Percentiles rank a stretch among this genome's conserved stretches.
Evolutionary conservation across 106 monocot species (phyloP).

Genomic region (Apostasia shenzhenica): DNA sequence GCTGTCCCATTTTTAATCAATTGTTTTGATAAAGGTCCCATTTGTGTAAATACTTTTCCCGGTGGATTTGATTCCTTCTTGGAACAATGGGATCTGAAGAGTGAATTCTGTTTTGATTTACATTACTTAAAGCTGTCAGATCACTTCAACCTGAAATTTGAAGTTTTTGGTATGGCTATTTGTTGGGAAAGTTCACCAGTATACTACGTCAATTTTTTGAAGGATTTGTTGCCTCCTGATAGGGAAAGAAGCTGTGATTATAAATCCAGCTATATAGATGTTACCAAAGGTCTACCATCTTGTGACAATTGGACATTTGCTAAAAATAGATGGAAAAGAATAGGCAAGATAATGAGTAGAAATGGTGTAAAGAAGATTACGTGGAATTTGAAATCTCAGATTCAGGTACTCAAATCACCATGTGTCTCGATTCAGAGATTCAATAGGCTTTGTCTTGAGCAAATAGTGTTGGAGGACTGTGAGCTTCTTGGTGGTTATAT

Average conservation of each 20-base stretch:
- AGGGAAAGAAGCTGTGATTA: constrained; percentile 6
- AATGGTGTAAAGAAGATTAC: constrained; percentile 56
- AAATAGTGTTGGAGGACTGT: constrained; percentile 19
- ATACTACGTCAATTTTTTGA: constrained; percentile 77
- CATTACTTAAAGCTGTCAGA: constrained; percentile 55
- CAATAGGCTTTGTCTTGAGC: constrained; percentile 21
- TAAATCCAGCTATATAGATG: constrained; percentile 10
- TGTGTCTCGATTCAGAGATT: constrained; percentile 63
- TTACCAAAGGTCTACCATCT: constrained; percentile 6
- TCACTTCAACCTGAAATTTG: constrained; percentile 34
- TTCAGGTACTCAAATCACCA: constrained; percentile 70
- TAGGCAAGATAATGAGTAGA: constrained; percentile 57
- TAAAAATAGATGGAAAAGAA: constrained; percentile 61
- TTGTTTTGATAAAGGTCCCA: constrained; percentile 45
- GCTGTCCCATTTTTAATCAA: background rate
- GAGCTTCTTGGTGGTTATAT: constrained; percentile 53
- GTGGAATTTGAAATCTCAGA: constrained; percentile 88
- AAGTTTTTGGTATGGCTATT: constrained; percentile 81
- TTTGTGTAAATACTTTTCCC: constrained; percentile 47
- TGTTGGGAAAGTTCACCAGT: constrained; percentile 92
- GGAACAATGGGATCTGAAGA: constrained; percentile 54
- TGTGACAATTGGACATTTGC: constrained; percentile 34
- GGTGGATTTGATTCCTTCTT: constrained; percentile 91
- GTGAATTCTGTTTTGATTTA: constrained; percentile 83
- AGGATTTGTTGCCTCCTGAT: constrained; percentile 36